Base-by-base conservation (phyloP, 768 basidiomycete genomes). In the Hemileccinum impolitum region DNA sequence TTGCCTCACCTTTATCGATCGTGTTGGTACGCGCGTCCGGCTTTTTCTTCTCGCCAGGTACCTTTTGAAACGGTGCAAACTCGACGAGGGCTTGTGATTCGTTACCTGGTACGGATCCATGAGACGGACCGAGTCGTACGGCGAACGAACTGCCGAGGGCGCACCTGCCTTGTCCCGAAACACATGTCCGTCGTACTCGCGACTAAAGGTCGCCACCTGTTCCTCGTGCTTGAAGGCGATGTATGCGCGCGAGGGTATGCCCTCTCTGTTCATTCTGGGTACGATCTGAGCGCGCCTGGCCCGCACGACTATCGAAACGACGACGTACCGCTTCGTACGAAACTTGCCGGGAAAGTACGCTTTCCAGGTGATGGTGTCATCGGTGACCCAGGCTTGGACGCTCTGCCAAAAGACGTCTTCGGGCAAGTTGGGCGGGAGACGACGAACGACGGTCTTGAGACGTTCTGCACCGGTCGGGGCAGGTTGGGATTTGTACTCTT, bases 331-430 rank as follows among this genome's bases (percentile, higher is more conserved):
- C 62, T 82, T 62, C 25, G 47, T 87, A 59, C 78, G 75, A 51
- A 81, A 61, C 70, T 90, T 90, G 10, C 90, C 89, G 1, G 75
- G 75, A 58, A 75, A 76, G 59, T 77, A 91, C 1, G 67, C 56
- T 63, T 80, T 88, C 88, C 86, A 92, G 11, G 69, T 60, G 8
- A 78, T 70, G 0, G 84, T 81, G 31, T 91, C 84, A 15, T 88
- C 84, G 1, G 80, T 75, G 14, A 94, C 86, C 94, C 94, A 98
- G 2, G 75, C 63, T 45, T 83, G 75, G 3, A 94, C 91, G 53
- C 89, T 91, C 59, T 87, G 82, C 95, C 95, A 99, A 70, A 99
- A 98, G 45, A 96, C 70, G 2, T 82, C 82, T 58, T 94, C 93
- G 4, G 95, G 95, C 3, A 99, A 75, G 59, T 94, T 92, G 12